Base-by-base conservation (phyloP, 1,284 basidiomycete species). In the Amylostereum areolatum region DNA sequence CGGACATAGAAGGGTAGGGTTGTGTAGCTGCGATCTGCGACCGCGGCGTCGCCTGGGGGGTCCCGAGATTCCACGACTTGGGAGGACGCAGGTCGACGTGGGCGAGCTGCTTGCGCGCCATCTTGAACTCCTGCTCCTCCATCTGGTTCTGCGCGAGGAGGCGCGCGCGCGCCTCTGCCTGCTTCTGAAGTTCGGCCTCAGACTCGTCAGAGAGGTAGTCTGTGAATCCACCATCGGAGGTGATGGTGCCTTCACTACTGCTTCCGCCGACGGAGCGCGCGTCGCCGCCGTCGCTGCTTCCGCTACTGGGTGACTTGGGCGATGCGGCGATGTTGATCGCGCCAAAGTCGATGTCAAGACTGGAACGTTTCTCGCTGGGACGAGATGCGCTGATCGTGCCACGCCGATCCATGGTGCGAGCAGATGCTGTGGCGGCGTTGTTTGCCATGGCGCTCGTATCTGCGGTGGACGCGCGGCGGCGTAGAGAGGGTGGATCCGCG, bases 201-300 rank as follows among this genome's bases (percentile, higher is more conserved):
- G 85, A 89, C 65, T 90, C 87, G 60, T 89, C 87, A 27, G 88
- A 90, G 30, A 90, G 66, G 63, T 90, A 90, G 62, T 90, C 87
- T 7, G 87, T 90, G 59, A 90, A 90, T 10, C 81, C 85, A 7
- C 87, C 88, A 58, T 89, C 87, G 9, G 85, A 88, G 11, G 83
- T 88, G 45, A 90, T 74, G 7, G 88, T 89, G 52, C 79, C 78
- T 60, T 85, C 85, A 43, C 5, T 6, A 6, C 82, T 83, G 49
- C 79, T 80, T 36, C 77, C 73, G 32, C 65, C 62, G 48, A 47
- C 55, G 37, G 55, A 57, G 29, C 46, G 39, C 25, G 60, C 56
- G 55, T 74, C 74, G 57, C 77, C 76, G 61, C 77, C 75, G 47
- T 81, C 78, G 53, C 79, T 81, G 56, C 80, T 80, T 52, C 80